These are phyloP conservation scores for Mallotus nudiflorus DNA, from an alignment of 345 rosid species.

Conservation along the genomic window DNA sequence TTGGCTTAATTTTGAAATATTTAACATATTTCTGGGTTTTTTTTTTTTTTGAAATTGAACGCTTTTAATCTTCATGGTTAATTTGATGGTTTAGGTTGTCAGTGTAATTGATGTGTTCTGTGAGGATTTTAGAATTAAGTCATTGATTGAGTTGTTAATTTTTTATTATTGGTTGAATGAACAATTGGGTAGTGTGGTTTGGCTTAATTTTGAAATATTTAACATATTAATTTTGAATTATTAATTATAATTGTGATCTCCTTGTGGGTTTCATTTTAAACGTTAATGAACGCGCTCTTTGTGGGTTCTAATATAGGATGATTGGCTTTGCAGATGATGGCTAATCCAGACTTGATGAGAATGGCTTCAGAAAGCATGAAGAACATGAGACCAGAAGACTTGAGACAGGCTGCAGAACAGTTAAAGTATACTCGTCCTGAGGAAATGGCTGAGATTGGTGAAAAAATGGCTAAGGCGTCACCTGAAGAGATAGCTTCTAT, in stretches of 20 bases:
- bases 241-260: no score
- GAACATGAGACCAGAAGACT: constrained; percentile 89
- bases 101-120: no score
- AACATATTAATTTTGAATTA: no score
- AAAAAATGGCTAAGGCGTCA: constrained; percentile 81
- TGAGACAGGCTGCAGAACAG: constrained; percentile 85
- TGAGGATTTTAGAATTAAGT: neutral
- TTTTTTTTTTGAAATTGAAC: neutral
- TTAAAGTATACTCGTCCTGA: constrained; percentile 75
- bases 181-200: neutral
- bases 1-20: neutral
- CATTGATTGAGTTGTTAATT: neutral
- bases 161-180: neutral
- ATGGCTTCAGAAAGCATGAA: constrained; percentile 96
- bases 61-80: neutral
- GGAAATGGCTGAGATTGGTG: constrained; percentile 86
- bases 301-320: no score
- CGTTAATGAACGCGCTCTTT: no score
- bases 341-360: constrained; percentile 92
- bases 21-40: neutral
- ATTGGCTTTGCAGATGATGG: constrained; percentile 67
- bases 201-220: no score
- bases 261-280: no score
- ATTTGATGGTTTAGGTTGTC: neutral
- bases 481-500: constrained; percentile 84